These are phyloP conservation scores for Bocquillonia castaneifolia DNA, from an alignment of 441 rosid species.

Conservation along the genomic window DNA sequence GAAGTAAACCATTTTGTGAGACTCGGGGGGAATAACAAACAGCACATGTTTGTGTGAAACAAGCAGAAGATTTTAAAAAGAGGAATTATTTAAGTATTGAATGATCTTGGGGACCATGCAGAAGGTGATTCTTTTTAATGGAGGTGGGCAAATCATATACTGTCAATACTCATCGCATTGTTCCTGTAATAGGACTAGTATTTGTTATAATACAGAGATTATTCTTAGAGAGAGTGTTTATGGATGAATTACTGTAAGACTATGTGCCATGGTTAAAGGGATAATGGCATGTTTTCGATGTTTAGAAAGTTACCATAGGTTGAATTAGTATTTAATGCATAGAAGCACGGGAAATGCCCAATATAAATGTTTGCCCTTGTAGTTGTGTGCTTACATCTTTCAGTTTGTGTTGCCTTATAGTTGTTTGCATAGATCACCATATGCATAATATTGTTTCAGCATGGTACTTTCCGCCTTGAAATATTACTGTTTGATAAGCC, in stretches of 20 bases:
- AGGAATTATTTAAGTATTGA: background rate
- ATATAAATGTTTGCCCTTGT: too few relatives aligned
- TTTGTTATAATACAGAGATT: too few relatives aligned
- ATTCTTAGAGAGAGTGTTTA: too few relatives aligned
- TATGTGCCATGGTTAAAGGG: background rate
- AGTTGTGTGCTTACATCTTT: too few relatives aligned
- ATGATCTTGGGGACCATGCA: background rate
- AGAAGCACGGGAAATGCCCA: too few relatives aligned
- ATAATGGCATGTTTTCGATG: background rate
- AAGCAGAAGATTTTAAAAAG: background rate
- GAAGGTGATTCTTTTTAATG: background rate
- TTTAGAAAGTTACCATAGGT: background rate
- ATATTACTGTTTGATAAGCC: too few relatives aligned
- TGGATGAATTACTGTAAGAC: too few relatives aligned
- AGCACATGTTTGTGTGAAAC: background rate
- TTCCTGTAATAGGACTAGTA: background rate
- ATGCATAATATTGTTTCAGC: too few relatives aligned
- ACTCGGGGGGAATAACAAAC: background rate
- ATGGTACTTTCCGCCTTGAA: too few relatives aligned
- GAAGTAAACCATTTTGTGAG: background rate
- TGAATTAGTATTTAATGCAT: background rate
- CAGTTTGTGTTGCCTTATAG: too few relatives aligned
- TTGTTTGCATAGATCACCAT: too few relatives aligned
- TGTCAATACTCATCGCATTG: background rate
- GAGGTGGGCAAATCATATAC: background rate